Evolutionary conservation across 2,329 filamentous ascomycete genomes (phyloP).

Genomic region (Tolypocladium ovalisporum): DNA sequence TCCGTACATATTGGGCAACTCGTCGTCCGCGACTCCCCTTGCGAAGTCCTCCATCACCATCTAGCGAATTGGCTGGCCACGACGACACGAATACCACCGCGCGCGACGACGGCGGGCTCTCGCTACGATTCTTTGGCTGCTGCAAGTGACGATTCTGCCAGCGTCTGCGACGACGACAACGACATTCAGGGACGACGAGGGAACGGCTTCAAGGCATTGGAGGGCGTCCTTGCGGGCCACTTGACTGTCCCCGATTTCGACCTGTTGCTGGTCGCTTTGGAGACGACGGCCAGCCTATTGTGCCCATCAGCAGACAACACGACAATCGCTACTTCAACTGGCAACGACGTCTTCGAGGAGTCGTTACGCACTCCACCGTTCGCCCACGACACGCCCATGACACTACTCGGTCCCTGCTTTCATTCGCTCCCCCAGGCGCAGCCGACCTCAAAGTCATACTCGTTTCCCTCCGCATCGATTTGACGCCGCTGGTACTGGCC

Average conservation of each 20-base stretch:
- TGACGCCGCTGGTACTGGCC: constrained; percentile 1
- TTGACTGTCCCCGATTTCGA: neutral
- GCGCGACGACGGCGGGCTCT: neutral
- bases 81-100: neutral
- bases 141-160: neutral
- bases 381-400: constrained; percentile 1
- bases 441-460: neutral
- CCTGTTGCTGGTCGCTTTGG: neutral
- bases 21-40: neutral
- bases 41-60: neutral
- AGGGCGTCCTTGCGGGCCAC: neutral
- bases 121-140: neutral
- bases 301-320: neutral
- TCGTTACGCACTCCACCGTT: neutral
- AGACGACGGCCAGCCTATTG: neutral
- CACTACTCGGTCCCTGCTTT: neutral
- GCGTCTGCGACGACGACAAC: neutral
- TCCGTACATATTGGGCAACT: neutral
- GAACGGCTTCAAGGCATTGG: neutral
- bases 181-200: neutral
- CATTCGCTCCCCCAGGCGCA: neutral
- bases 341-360: neutral
- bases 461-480: neutral
- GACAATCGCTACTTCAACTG: neutral
- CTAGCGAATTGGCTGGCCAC: neutral